Evolutionary conservation across 1,139 yeast genomes (phyloP).

Genomic region (Geotrichum candidum): DNA sequence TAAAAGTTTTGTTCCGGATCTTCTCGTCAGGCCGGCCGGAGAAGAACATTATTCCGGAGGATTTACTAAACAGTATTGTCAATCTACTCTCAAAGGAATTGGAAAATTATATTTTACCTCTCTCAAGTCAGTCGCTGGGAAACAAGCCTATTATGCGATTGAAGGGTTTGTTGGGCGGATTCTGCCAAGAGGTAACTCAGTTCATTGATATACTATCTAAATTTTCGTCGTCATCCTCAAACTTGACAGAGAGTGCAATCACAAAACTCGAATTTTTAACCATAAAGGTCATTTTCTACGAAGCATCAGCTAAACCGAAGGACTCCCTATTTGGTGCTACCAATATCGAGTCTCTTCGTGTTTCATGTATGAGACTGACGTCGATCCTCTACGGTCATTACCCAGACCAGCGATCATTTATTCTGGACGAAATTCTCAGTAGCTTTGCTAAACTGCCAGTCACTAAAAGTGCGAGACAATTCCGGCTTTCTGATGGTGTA

Average conservation of each 20-base stretch:
- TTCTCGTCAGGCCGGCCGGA: slow-evolving; percentile 41
- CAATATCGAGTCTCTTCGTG: slow-evolving; percentile 35
- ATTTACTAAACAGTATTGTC: slow-evolving; percentile 39
- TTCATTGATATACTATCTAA: slow-evolving; percentile 22
- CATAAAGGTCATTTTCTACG: slow-evolving; percentile 37
- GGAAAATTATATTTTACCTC: slow-evolving; percentile 37
- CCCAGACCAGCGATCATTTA: slow-evolving; percentile 49
- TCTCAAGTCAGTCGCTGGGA: slow-evolving; percentile 11
- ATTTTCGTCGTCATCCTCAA: slow-evolving; percentile 20
- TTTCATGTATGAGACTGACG: slow-evolving; percentile 39
- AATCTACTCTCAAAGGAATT: slow-evolving; percentile 38
- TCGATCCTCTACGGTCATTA: slow-evolving; percentile 22
- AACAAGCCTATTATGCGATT: slow-evolving; percentile 11
- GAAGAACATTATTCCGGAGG: slow-evolving; percentile 44
- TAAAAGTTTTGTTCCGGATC: slow-evolving; percentile 41
- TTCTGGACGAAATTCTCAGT: slow-evolving; percentile 54
- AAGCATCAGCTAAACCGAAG: slow-evolving; percentile 27
- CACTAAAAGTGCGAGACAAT: slow-evolving; percentile 43
- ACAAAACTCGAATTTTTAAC: slow-evolving; percentile 50
- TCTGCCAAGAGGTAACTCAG: slow-evolving; percentile 20
- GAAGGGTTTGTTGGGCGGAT: slow-evolving; percentile 19
- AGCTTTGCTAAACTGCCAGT: slow-evolving; percentile 46
- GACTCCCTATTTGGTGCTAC: slow-evolving; percentile 30
- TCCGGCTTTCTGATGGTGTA: slow-evolving; percentile 41
- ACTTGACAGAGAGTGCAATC: slow-evolving; percentile 43